phyloP scores from a whole-genome alignment of 345 rosid species.

The Brassica rapa region DNA sequence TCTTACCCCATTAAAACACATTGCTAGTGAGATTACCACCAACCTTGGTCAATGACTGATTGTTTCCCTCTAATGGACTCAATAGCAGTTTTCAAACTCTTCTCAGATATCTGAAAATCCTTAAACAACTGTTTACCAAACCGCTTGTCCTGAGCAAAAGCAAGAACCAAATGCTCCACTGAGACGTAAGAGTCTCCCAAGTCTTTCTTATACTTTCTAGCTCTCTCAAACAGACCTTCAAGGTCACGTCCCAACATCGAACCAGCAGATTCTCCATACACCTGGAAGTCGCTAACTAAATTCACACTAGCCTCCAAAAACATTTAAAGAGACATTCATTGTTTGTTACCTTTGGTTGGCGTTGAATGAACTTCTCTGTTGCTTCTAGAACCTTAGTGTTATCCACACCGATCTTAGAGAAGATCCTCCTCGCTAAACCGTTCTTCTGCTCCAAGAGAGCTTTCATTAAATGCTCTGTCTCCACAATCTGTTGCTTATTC shows the following conservation, averaged over 20 bases:
- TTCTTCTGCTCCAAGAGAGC: constrained; percentile 95
- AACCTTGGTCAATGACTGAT: constrained; percentile 97
- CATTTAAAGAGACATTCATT: too few species aligned
- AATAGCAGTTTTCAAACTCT: constrained; percentile 72
- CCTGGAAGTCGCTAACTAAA: constrained; percentile 43
- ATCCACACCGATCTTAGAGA: constrained; percentile 82
- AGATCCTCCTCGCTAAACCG: constrained; percentile 93
- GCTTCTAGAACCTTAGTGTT: constrained; percentile 89
- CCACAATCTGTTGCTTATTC: constrained; percentile 97
- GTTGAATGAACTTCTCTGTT: constrained; percentile 82
- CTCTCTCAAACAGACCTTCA: constrained; percentile 79
- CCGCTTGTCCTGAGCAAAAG: constrained; percentile 69
- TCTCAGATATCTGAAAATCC: constrained; percentile 76
- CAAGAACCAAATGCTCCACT: constrained; percentile 97
- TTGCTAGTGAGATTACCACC: neutral
- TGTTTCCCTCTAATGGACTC: constrained; percentile 94
- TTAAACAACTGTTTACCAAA: constrained; percentile 87
- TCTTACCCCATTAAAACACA: neutral
- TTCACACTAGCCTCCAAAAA: neutral
- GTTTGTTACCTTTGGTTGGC: constrained; percentile 82
- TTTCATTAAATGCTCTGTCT: constrained; percentile 97
- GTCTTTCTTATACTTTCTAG: constrained; percentile 85
- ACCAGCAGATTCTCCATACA: constrained; percentile 84
- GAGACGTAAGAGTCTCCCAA: constrained; percentile 90
- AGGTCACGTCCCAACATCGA: constrained; percentile 95